A percentile compares a stretch with the other conserved stretches of the same genome.
Conservation (phyloP, 164 flowering plant species). For the Santalum album region DNA sequence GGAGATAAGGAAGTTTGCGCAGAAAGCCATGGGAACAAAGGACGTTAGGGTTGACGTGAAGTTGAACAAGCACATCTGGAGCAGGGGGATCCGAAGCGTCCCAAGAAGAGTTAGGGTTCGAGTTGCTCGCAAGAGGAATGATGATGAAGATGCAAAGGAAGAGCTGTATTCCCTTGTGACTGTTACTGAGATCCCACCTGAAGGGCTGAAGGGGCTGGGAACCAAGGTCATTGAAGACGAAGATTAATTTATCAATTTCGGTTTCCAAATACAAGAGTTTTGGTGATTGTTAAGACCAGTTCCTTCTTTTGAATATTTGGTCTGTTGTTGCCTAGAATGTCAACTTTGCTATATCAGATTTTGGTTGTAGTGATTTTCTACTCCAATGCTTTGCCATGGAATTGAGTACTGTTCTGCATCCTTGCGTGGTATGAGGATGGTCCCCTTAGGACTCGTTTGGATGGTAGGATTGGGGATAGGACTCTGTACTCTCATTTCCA, state of each 20-base stretch:
- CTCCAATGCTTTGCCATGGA: neutral
- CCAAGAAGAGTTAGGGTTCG: slow-evolving; percentile 64
- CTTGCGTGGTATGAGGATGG: neutral
- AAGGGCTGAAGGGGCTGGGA: slow-evolving; percentile 48
- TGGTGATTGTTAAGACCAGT: slow-evolving; percentile 2
- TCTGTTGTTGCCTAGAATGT: neutral
- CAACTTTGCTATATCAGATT: neutral
- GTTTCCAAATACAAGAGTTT: slow-evolving; percentile 8
- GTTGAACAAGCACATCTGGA: slow-evolving; percentile 64
- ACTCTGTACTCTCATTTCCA: too few species aligned
- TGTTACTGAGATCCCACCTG: slow-evolving; percentile 53
- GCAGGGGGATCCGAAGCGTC: slow-evolving; percentile 56
- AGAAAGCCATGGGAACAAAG: slow-evolving; percentile 61
- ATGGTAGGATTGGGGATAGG: too few species aligned
- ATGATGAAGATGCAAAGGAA: slow-evolving; percentile 71
- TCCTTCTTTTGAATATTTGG: slow-evolving; percentile 4
- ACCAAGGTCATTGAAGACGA: slow-evolving; percentile 59
- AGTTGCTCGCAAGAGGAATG: slow-evolving; percentile 65
- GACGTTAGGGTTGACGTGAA: slow-evolving; percentile 72
- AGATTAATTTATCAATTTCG: slow-evolving; percentile 16
- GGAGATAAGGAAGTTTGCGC: slow-evolving; percentile 63
- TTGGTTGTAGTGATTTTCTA: neutral
- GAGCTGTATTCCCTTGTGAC: slow-evolving; percentile 66
- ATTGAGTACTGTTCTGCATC: neutral
- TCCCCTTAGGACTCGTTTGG: too few species aligned